phyloP scores from a whole-genome alignment of 768 basidiomycete species.

The Serpula lacrymans region DNA sequence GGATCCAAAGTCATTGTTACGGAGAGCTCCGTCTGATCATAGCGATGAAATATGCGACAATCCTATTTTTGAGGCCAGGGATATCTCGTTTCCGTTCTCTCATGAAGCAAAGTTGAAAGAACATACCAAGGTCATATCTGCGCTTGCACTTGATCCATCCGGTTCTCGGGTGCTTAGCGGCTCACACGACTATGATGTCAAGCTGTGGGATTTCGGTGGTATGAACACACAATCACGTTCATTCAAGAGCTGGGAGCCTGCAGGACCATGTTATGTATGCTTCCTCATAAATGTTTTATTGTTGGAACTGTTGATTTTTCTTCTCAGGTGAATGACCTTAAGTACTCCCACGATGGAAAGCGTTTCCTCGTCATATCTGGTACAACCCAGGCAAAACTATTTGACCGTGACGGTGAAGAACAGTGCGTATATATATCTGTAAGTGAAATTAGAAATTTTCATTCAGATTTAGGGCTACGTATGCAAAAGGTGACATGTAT shows the following conservation, averaged over 20 bases:
- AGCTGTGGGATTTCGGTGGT: constrained; percentile 99
- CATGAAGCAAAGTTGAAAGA: constrained; percentile 94
- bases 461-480: constrained; percentile 71
- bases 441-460: too few species aligned
- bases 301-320: not conserved
- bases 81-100: constrained; percentile 84
- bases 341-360: constrained; percentile 85
- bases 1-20: too few species aligned
- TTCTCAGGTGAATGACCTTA: constrained; percentile 81
- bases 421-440: constrained; percentile 57
- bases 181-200: constrained; percentile 96
- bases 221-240: constrained; percentile 91
- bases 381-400: constrained; percentile 83
- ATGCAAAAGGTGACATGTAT: constrained; percentile 94
- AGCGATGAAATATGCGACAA: too few species aligned
- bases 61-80: too few species aligned
- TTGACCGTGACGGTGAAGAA: constrained; percentile 91
- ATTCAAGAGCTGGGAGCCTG: constrained; percentile 95
- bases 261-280: constrained; percentile 78
- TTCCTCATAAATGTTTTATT: not conserved
- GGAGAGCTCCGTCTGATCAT: too few species aligned
- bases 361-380: constrained; percentile 87
- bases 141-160: constrained; percentile 88
- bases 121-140: constrained; percentile 93
- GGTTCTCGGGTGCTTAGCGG: constrained; percentile 91